Percentiles rank a stretch among this genome's conserved stretches.
Evolutionary conservation across 2,329 filamentous ascomycete genomes (phyloP).

Genomic region (Xylariaceae sp.): DNA sequence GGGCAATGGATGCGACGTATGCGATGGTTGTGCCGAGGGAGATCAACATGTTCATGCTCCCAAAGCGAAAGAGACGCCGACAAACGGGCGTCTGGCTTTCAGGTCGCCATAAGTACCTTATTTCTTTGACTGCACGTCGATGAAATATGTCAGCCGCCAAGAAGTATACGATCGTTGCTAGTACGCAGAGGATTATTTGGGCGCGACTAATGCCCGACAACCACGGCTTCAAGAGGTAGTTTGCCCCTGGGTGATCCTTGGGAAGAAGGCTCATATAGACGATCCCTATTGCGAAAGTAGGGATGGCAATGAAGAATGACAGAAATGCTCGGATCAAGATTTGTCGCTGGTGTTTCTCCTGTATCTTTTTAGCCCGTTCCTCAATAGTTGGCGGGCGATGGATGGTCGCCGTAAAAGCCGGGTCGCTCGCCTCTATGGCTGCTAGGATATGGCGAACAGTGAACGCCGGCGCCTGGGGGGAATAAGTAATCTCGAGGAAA

Average conservation of each 20-base stretch:
- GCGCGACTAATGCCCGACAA: conserved; percentile 67
- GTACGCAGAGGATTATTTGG: conserved; percentile 73
- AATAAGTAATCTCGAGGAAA: conserved; percentile 65
- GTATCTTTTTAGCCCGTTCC: conserved; percentile 70
- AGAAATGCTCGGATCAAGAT: conserved; percentile 67
- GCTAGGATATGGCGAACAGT: conserved; percentile 71
- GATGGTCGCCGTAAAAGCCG: conserved; percentile 61
- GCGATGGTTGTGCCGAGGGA: conserved; percentile 83
- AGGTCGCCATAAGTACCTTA: conserved; percentile 69
- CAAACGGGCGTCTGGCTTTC: conserved; percentile 68
- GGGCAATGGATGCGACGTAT: conserved; percentile 74
- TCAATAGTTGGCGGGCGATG: conserved; percentile 79
- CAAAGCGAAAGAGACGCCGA: conserved; percentile 82
- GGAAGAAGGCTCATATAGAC: conserved; percentile 83
- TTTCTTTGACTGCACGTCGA: conserved; percentile 68
- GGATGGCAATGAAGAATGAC: conserved; percentile 65
- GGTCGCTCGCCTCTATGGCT: conserved; percentile 61
- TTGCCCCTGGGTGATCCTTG: conserved; percentile 49
- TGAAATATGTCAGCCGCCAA: conserved; percentile 85
- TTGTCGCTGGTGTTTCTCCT: conserved; percentile 61
- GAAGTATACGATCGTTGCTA: conserved; percentile 83
- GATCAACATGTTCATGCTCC: conserved; percentile 94
- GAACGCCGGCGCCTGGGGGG: conserved; percentile 60
- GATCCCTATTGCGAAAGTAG: conserved; percentile 81
- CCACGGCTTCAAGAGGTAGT: conserved; percentile 66